These are phyloP conservation scores for Myriosclerotinia duriaeana DNA, from an alignment of 2,329 filamentous ascomycete species.

Conservation along the genomic window DNA sequence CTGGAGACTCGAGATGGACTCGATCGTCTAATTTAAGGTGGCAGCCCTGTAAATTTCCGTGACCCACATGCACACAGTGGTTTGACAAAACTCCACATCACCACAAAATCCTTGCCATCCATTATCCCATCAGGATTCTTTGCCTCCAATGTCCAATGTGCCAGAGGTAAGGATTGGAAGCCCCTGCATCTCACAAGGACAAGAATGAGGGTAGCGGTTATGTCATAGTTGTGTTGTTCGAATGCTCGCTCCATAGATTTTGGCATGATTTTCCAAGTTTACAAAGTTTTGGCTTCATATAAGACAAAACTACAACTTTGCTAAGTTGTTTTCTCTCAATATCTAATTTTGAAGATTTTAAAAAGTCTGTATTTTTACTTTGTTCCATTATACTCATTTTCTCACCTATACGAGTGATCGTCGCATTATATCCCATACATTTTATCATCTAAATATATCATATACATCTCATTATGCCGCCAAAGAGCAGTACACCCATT, in stretches of 20 bases:
- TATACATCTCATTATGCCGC: constrained; percentile 8
- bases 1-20: neutral
- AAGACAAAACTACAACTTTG: constrained; percentile 13
- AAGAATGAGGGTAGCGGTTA: constrained; percentile 14
- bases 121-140: constrained; percentile 6
- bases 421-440: neutral
- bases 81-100: neutral
- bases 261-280: constrained; percentile 23
- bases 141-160: neutral
- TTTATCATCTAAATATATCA: neutral
- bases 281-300: constrained; percentile 9
- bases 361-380: neutral
- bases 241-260: constrained; percentile 20
- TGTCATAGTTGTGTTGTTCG: constrained; percentile 19
- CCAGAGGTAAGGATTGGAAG: neutral
- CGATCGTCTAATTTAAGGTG: constrained; percentile 7
- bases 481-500: constrained; percentile 19
- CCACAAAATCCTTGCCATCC: neutral
- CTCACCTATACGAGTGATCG: neutral
- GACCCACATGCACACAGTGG: constrained; percentile 4
- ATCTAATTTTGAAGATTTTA: neutral
- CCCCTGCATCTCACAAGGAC: constrained; percentile 11
- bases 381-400: neutral
- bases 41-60: constrained; percentile 6
- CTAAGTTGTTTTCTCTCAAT: neutral